Conservation (phyloP, 768 basidiomycete species). For the Termitomyces heimii region DNA sequence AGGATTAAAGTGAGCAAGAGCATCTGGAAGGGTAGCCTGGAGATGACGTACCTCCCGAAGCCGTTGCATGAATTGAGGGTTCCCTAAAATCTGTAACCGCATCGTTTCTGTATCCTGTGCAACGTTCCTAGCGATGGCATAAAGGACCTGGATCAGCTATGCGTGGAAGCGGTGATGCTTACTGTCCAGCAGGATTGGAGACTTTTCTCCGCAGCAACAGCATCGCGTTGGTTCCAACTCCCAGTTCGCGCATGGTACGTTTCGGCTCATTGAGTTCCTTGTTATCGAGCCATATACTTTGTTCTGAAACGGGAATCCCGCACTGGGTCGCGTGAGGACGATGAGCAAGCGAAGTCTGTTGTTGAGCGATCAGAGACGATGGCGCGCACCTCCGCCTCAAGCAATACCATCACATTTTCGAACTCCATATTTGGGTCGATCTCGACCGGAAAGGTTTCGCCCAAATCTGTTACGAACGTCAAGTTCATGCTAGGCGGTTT, state of each 20-base stretch:
- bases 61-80: slow-evolving; percentile 74
- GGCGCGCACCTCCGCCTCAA: slow-evolving; percentile 88
- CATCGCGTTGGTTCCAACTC: slow-evolving; percentile 52
- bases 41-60: slow-evolving; percentile 50
- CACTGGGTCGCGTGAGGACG: slow-evolving; percentile 40
- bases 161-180: not conserved
- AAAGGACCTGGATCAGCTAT: not conserved
- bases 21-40: not conserved
- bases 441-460: slow-evolving; percentile 63
- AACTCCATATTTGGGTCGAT: slow-evolving; percentile 90
- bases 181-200: slow-evolving; percentile 36
- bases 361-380: not conserved
- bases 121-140: slow-evolving; percentile 40
- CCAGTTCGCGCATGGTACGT: slow-evolving; percentile 62
- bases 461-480: slow-evolving; percentile 66
- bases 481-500: slow-evolving; percentile 47
- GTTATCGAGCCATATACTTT: slow-evolving; percentile 64
- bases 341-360: not conserved
- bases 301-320: slow-evolving; percentile 64
- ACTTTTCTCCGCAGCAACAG: slow-evolving; percentile 63
- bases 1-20: not conserved
- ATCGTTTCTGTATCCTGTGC: slow-evolving; percentile 87
- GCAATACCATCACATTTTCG: slow-evolving; percentile 85
- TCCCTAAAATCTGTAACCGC: slow-evolving; percentile 80
- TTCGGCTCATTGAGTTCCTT: slow-evolving; percentile 61